Percentiles rank a stretch among this genome's conserved stretches.
These are phyloP conservation scores for Pezicula radicicola DNA, from an alignment of 2,329 filamentous ascomycete genomes.

Conservation along the genomic window DNA sequence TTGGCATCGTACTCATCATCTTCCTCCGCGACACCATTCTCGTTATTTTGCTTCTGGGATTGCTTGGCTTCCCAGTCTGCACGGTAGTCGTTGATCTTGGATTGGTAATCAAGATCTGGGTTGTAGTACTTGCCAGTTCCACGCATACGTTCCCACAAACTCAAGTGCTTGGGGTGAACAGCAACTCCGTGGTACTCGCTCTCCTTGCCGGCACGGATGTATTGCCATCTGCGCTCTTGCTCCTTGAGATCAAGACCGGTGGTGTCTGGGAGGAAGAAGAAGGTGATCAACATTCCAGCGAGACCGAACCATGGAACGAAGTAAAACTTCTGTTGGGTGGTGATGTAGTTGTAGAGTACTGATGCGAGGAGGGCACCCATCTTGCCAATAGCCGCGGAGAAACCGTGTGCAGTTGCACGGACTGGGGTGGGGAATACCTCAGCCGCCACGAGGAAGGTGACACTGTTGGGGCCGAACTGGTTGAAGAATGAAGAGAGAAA, in stretches of 20 bases:
- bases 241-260: slow-evolving; percentile 96
- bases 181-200: slow-evolving; percentile 90
- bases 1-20: slow-evolving; percentile 21
- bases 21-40: slow-evolving; percentile 19
- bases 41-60: slow-evolving; percentile 32
- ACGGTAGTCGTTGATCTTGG: slow-evolving; percentile 81
- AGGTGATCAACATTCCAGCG: slow-evolving; percentile 78
- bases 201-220: slow-evolving; percentile 74
- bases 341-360: slow-evolving; percentile 93
- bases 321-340: slow-evolving; percentile 79
- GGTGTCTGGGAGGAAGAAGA: slow-evolving; percentile 89
- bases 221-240: slow-evolving; percentile 90
- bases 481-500: slow-evolving; percentile 98
- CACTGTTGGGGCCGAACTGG: slow-evolving; percentile 90
- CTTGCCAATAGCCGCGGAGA: slow-evolving; percentile 91
- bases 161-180: slow-evolving; percentile 84
- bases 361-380: slow-evolving; percentile 82
- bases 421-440: slow-evolving; percentile 96
- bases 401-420: slow-evolving; percentile 89
- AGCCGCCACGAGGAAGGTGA: slow-evolving; percentile 93
- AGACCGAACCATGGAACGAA: slow-evolving; percentile 96
- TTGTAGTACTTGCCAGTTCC: slow-evolving; percentile 82
- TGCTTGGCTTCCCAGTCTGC: slow-evolving; percentile 59
- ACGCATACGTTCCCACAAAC: slow-evolving; percentile 78
- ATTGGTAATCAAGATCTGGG: slow-evolving; percentile 75